phyloP scores from a whole-genome alignment of 2,329 filamentous ascomycete genomes.

The Ceratocystis eucalypticola region DNA sequence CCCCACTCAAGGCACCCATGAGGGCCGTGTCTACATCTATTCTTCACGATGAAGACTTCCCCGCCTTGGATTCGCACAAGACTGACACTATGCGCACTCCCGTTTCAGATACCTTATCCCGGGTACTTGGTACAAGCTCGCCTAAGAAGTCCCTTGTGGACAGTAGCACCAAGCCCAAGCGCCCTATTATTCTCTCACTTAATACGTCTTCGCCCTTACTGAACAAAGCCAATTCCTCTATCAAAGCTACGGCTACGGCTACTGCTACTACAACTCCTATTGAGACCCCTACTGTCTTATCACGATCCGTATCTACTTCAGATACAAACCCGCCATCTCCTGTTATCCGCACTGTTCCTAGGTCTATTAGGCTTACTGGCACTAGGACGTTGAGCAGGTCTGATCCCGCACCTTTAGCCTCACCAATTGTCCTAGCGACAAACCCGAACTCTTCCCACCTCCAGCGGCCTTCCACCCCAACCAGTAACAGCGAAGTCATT shows the following conservation, averaged over 20 bases:
- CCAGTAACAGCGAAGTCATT: slow-evolving; percentile 54
- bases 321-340: slow-evolving; percentile 7
- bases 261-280: slow-evolving; percentile 6
- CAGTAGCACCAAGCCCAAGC: slow-evolving; percentile 9
- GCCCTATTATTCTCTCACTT: slow-evolving; percentile 2
- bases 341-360: slow-evolving; percentile 10
- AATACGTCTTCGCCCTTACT: slow-evolving; percentile 5
- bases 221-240: not conserved
- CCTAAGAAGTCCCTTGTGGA: slow-evolving; percentile 13
- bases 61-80: slow-evolving; percentile 23
- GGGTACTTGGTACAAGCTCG: not conserved
- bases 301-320: not conserved
- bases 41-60: slow-evolving; percentile 50
- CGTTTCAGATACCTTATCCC: not conserved
- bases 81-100: slow-evolving; percentile 3
- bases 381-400: not conserved
- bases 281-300: not conserved
- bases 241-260: slow-evolving; percentile 3
- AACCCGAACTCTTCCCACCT: slow-evolving; percentile 19
- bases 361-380: slow-evolving; percentile 12
- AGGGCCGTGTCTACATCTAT: slow-evolving; percentile 21
- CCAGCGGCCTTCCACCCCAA: slow-evolving; percentile 48
- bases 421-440: slow-evolving; percentile 20
- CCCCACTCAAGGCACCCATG: slow-evolving; percentile 20
- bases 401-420: slow-evolving; percentile 33